Percentiles rank a stretch among this genome's conserved stretches.
These are phyloP conservation scores for Dendrocalamus latiflorus DNA, from an alignment of 202 grass and related monocot species.

Conservation along the genomic window DNA sequence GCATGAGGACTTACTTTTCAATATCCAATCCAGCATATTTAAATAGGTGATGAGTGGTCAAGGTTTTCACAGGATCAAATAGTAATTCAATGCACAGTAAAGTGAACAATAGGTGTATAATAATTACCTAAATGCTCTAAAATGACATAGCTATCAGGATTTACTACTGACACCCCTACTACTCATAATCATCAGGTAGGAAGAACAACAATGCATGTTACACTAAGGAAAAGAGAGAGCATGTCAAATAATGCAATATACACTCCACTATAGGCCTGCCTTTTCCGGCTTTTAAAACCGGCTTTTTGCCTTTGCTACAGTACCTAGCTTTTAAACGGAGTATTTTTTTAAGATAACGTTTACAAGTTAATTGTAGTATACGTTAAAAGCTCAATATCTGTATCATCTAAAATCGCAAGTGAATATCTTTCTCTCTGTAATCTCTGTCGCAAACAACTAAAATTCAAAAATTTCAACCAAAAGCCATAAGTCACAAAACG, in stretches of 20 bases:
- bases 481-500: too few relatives aligned
- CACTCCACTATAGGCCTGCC: too few relatives aligned
- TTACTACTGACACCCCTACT: not conserved
- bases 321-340: too few relatives aligned
- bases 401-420: too few relatives aligned
- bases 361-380: too few relatives aligned
- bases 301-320: too few relatives aligned
- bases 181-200: not conserved
- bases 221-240: not conserved
- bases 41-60: slow-evolving; percentile 83
- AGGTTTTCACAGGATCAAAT: slow-evolving; percentile 55
- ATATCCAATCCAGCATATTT: slow-evolving; percentile 97
- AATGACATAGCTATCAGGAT: not conserved
- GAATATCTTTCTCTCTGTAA: too few relatives aligned
- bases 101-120: not conserved
- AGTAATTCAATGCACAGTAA: not conserved
- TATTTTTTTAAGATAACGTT: too few relatives aligned
- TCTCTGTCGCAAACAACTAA: too few relatives aligned
- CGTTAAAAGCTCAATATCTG: too few relatives aligned
- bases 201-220: not conserved
- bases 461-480: too few relatives aligned
- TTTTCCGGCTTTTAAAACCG: too few relatives aligned
- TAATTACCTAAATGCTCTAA: slow-evolving; percentile 20
- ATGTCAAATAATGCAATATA: not conserved
- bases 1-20: slow-evolving; percentile 76